Evolutionary conservation across 768 basidiomycete genomes (phyloP), one percentile per base, ranked within the genome.

Genomic region (Cubamyces lactineus): DNA sequence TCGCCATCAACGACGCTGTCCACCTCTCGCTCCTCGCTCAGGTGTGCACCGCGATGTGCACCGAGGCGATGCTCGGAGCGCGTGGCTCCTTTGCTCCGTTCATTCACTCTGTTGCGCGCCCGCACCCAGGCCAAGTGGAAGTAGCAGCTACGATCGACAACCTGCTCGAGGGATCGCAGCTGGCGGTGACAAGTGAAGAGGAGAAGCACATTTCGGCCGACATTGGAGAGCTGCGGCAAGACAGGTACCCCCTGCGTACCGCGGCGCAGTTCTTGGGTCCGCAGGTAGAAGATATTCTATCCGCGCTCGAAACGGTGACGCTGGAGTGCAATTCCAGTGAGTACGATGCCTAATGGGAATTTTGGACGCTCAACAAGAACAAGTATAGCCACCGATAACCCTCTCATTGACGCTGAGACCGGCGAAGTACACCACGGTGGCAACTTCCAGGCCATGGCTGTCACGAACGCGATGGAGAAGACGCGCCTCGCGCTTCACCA

Each of bases 391-490:
- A 95, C 93, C 4, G 93, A 95, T 71, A 95, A 95, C 70, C 93
- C 93, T 0, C 82, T 95, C 9, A 79, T 94, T 42, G 89, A 95
- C 63, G 80, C 80, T 43, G 80, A 86, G 66, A 83, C 82, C 5
- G 85, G 85, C 1, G 77, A 76, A 54, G 79, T 93, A n/a, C 89
- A 93, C 72, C 83, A 93, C 58, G 93, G 91, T 30, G 93, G 93
- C 16, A 94, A 94, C 72, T 95, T 95, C 84, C 92, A 94, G 71
- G 91, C 91, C 0, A 89, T 92, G 82, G 80, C 91, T 2, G 86
- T 94, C 42, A 91, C 91, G 8, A 92, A 91, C 58, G 85, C 87
- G 16, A 93, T 94, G 90, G 92, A 94, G 72, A 92, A 92, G 73
- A 90, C 89, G 17, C 88, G 92, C 16, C 74, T 84, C 21, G 76